Conservation (phyloP, 2,329 filamentous ascomycete species). For the Harringtonia lauricola region DNA sequence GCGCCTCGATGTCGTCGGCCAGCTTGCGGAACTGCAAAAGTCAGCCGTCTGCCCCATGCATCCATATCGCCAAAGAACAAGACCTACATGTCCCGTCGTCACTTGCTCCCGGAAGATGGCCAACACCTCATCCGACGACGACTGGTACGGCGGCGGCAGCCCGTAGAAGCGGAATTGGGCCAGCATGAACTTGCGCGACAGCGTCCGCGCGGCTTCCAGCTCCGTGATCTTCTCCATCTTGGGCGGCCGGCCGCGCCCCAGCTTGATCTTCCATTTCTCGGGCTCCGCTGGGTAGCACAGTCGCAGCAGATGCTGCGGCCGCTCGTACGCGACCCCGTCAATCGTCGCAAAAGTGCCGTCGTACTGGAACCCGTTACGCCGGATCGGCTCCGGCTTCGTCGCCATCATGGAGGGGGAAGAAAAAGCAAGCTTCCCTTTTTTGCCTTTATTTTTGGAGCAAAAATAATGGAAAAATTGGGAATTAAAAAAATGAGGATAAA, state of each 20-base stretch:
- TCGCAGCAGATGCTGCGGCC: constrained; percentile 13
- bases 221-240: constrained; percentile 15
- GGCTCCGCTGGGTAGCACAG: constrained; percentile 13
- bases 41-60: too few relatives aligned
- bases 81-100: constrained; percentile 7
- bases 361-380: constrained; percentile 21
- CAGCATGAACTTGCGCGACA: constrained; percentile 13
- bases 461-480: constrained; percentile 2
- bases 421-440: constrained; percentile 1
- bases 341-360: constrained; percentile 12
- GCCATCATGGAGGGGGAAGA: constrained; percentile 1
- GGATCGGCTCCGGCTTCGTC: constrained; percentile 12
- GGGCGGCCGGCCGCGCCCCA: constrained; percentile 12
- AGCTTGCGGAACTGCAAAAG: constrained; percentile 9
- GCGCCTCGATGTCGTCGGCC: constrained; percentile 10
- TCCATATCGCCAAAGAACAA: background rate
- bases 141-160: constrained; percentile 13
- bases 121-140: constrained; percentile 12
- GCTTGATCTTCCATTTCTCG: constrained; percentile 15
- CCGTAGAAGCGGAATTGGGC: constrained; percentile 15
- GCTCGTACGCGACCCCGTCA: constrained; percentile 13
- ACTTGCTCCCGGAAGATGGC: constrained; percentile 12
- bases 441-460: constrained; percentile 5
- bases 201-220: constrained; percentile 9
- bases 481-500: background rate